These are phyloP conservation scores for Naganishia onofrii DNA, from an alignment of 768 basidiomycete genomes.

Conservation along the genomic window DNA sequence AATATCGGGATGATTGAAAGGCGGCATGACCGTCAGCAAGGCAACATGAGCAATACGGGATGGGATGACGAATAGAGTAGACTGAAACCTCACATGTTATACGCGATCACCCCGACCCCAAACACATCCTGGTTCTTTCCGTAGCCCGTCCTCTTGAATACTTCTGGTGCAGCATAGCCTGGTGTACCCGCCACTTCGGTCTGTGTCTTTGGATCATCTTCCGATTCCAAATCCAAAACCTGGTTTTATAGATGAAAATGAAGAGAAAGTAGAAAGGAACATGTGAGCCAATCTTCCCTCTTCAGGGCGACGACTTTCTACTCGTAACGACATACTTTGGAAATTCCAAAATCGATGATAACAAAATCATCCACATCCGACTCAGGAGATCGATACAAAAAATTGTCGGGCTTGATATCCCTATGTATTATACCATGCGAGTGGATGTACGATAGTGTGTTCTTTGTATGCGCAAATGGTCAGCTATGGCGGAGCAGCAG, in stretches of 20 bases:
- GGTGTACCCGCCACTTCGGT: conserved; percentile 39
- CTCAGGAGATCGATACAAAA: conserved; percentile 29
- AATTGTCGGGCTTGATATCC: conserved; percentile 35
- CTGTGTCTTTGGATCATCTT: conserved; percentile 33
- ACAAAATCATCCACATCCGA: conserved; percentile 36
- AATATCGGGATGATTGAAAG: no score
- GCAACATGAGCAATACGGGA: background rate
- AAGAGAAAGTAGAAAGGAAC: background rate
- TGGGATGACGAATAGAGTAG: background rate
- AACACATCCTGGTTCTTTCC: conserved; percentile 40
- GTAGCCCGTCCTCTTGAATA: conserved; percentile 36
- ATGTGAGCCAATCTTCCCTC: background rate
- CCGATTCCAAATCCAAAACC: conserved; percentile 30
- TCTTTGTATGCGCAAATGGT: background rate
- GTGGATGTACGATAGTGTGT: conserved; percentile 29
- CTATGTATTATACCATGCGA: conserved; percentile 29
- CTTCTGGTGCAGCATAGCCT: conserved; percentile 40
- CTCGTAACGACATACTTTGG: conserved; percentile 33
- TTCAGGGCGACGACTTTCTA: background rate
- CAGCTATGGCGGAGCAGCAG: background rate
- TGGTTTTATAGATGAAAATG: background rate
- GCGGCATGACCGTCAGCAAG: no score
- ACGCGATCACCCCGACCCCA: conserved; percentile 38
- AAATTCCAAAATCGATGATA: conserved; percentile 40
- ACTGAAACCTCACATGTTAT: conserved; percentile 34